Evolutionary conservation across 768 basidiomycete genomes (phyloP).

Genomic region (Auricularia sp.): DNA sequence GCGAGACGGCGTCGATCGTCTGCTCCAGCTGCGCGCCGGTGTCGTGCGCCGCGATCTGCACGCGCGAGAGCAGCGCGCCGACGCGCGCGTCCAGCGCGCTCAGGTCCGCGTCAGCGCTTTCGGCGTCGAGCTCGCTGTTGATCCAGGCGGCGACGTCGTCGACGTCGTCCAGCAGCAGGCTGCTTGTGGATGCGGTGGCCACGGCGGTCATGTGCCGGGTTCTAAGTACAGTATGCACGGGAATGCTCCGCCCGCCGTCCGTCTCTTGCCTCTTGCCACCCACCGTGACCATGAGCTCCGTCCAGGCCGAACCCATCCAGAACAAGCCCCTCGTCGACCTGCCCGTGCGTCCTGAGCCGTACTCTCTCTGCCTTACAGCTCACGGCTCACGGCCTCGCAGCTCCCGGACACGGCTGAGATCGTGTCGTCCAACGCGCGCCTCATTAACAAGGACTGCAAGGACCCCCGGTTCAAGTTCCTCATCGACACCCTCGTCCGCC

Average conservation of each 20-base stretch:
- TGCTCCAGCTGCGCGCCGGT: constrained; percentile 80
- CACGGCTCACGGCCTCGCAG: constrained; percentile 16
- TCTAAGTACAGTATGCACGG: too few species aligned
- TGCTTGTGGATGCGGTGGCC: not conserved
- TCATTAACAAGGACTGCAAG: constrained; percentile 8
- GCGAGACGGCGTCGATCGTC: constrained; percentile 85
- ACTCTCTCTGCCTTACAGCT: not conserved
- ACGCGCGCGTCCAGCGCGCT: constrained; percentile 62
- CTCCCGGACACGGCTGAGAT: constrained; percentile 38
- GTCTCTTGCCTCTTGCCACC: not conserved
- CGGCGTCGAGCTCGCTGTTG: constrained; percentile 44
- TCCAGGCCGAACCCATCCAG: not conserved
- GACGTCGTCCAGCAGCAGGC: constrained; percentile 37
- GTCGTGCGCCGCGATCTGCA: constrained; percentile 82
- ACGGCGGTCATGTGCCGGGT: not conserved
- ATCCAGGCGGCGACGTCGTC: constrained; percentile 62
- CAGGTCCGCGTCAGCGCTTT: constrained; percentile 31
- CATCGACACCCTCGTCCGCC: constrained; percentile 43
- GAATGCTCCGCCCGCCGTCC: too few species aligned
- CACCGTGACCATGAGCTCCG: not conserved
- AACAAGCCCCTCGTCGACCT: constrained; percentile 18
- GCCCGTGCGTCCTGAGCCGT: constrained; percentile 23
- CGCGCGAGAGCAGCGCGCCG: constrained; percentile 60
- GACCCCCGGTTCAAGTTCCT: constrained; percentile 37
- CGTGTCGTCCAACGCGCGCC: constrained; percentile 15